Base-by-base conservation (phyloP, 2,329 filamentous ascomycete genomes). In the Colletotrichum acutatum region DNA sequence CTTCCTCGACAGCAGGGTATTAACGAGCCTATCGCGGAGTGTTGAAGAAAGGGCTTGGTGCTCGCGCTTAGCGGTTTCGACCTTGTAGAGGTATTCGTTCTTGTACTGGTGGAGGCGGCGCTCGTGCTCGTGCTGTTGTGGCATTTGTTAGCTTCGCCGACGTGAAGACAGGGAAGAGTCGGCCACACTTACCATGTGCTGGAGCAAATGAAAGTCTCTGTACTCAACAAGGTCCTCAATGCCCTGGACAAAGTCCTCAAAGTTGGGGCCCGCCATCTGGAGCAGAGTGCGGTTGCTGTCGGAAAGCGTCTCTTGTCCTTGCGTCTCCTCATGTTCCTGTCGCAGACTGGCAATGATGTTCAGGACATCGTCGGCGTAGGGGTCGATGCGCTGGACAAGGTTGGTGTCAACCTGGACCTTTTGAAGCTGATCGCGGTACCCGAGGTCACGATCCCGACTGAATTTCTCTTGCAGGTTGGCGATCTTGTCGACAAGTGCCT, bases 361-460 rank as follows among this genome's bases (percentile, higher is more conserved):
- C 59, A 98, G 87, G 61, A 94, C 91, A 73, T 90, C 89, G 74
- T 91, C 87, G 65, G 88, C 87, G 81, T 97, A 97, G 0, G 94
- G 93, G 78, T 98, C 93, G 65, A 97, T 94, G 77, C 94, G 92
- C 81, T 95, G 92, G 76, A 98, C 94, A 58, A 97, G 88, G 71
- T 90, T 94, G 84, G 95, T 95, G 82, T 98, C 95, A 76, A 94
- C 92, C 83, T 98, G 95, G n/a, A 98, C 91, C 76, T 94, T 94
- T 78, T 97, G 93, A 2, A 98, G 89, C 83, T 98, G 95, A 76
- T 97, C 94, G 74, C 95, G 91, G 82, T 97, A 98, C 78, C 95
- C 92, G 75, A 90, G 87, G 82, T 98, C 95, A 76, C 94, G 90
- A 79, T 97, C 95, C 75, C 92, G 90, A 75, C 91, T 90, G 83